Evolutionary conservation across 2,329 filamentous ascomycete species (phyloP).

Genomic region (Pseudonectria foliicola): DNA sequence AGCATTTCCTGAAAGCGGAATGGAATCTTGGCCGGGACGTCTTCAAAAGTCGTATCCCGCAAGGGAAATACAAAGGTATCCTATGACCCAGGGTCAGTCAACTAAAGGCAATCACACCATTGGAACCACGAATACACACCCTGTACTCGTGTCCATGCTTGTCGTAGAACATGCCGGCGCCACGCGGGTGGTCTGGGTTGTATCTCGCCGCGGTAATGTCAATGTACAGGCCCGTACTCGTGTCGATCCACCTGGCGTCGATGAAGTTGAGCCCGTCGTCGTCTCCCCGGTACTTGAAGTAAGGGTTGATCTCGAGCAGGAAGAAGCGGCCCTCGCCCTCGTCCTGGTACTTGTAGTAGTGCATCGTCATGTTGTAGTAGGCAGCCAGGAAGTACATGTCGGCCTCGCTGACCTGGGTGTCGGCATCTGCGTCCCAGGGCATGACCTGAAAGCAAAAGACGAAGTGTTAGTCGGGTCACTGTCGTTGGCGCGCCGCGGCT

Average conservation of each 20-base stretch:
- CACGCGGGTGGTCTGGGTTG: slow-evolving; percentile 34
- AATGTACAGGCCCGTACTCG: slow-evolving; percentile 39
- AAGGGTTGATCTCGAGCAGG: slow-evolving; percentile 42
- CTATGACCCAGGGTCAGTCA: slow-evolving; percentile 17
- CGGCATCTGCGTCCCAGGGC: slow-evolving; percentile 72
- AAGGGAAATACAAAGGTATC: slow-evolving; percentile 60
- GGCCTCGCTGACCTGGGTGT: slow-evolving; percentile 63
- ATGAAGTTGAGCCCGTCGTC: slow-evolving; percentile 36
- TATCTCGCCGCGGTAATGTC: slow-evolving; percentile 46
- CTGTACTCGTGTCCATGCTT: slow-evolving; percentile 45
- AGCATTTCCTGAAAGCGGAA: slow-evolving; percentile 53
- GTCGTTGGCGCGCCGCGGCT: too few species aligned
- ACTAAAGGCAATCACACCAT: neutral
- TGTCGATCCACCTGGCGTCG: slow-evolving; percentile 44
- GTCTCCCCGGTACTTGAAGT: slow-evolving; percentile 30
- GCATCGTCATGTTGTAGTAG: slow-evolving; percentile 55
- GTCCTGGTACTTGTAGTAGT: slow-evolving; percentile 34
- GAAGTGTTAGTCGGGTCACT: slow-evolving; percentile 3
- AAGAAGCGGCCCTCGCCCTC: slow-evolving; percentile 36
- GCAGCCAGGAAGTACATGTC: slow-evolving; percentile 61
- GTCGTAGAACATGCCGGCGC: slow-evolving; percentile 40
- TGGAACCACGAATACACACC: slow-evolving; percentile 22
- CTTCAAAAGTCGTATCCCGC: slow-evolving; percentile 62
- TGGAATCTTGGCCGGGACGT: slow-evolving; percentile 58
- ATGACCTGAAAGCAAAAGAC: slow-evolving; percentile 58